phyloP scores from a whole-genome alignment of 306 rosid genomes.

The Mimosa bimucronata region DNA sequence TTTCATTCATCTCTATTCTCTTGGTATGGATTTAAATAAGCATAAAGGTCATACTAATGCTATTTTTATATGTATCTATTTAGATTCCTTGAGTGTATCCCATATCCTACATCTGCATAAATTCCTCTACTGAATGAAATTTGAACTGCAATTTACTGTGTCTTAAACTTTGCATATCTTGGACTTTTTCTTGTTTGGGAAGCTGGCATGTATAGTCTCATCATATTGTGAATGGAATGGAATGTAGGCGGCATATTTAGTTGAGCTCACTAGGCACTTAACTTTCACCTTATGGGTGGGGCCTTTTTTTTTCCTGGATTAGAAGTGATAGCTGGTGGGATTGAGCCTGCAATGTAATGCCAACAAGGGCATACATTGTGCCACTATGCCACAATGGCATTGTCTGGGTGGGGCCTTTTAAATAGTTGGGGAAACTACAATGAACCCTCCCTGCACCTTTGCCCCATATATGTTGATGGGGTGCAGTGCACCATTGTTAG shows the following conservation, averaged over 20 bases:
- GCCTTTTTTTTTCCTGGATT: not conserved
- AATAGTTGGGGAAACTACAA: not conserved
- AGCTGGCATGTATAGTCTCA: not conserved
- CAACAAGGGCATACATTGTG: not conserved
- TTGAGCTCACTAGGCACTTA: not conserved
- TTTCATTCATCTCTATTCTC: conserved; percentile 93
- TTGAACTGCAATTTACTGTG: not conserved
- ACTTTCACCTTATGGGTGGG: not conserved
- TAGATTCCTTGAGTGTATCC: not conserved
- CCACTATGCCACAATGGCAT: not conserved
- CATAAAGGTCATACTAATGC: not conserved
- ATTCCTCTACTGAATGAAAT: not conserved
- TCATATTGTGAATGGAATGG: not conserved
- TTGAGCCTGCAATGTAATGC: not conserved
- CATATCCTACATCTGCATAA: not conserved
- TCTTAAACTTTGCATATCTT: not conserved
- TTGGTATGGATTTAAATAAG: conserved; percentile 59
- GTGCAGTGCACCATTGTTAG: too few species aligned
- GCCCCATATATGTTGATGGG: not conserved
- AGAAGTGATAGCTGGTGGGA: not conserved
- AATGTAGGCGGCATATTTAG: not conserved
- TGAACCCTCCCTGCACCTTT: not conserved
- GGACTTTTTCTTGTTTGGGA: not conserved
- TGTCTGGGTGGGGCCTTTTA: not conserved
- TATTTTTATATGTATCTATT: conserved; percentile 1